phyloP scores from a whole-genome alignment of 495 filamentous ascomycete genomes.

The Opeltia flavorubescens region DNA sequence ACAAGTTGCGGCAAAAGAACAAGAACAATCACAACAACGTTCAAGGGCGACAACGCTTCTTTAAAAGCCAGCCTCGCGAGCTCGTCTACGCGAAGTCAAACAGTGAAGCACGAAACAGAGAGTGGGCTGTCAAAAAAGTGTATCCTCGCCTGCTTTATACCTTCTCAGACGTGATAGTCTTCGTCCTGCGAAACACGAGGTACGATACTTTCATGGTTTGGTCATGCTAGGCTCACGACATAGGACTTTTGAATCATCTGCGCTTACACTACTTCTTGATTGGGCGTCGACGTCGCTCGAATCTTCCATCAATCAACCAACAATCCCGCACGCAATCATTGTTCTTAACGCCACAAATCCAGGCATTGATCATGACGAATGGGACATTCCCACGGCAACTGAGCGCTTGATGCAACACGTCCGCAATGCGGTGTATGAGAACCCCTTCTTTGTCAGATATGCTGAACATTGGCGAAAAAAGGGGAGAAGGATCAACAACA shows the following conservation, averaged over 20 bases:
- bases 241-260: slow-evolving; percentile 19
- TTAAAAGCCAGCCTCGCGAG: slow-evolving; percentile 2
- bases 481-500: slow-evolving; percentile 14
- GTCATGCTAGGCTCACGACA: background rate
- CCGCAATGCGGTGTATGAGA: slow-evolving; percentile 12
- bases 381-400: slow-evolving; percentile 32
- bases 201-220: slow-evolving; percentile 9
- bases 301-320: slow-evolving; percentile 40
- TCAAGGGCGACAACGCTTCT: slow-evolving; percentile 1
- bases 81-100: slow-evolving; percentile 5
- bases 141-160: slow-evolving; percentile 29
- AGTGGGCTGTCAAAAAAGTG: slow-evolving; percentile 18
- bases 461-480: slow-evolving; percentile 4
- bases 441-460: slow-evolving; percentile 9
- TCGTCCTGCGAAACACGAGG: slow-evolving; percentile 33
- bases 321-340: slow-evolving; percentile 40
- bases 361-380: slow-evolving; percentile 27
- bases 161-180: slow-evolving; percentile 39
- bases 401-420: slow-evolving; percentile 20
- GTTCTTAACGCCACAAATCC: slow-evolving; percentile 35
- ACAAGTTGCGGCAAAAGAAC: slow-evolving; percentile 2
- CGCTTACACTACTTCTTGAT: slow-evolving; percentile 19
- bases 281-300: slow-evolving; percentile 30
- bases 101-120: slow-evolving; percentile 4
- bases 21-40: background rate